Base-by-base conservation (phyloP, 2,329 filamentous ascomycete genomes). In the Rhexocercosporidium sp. region DNA sequence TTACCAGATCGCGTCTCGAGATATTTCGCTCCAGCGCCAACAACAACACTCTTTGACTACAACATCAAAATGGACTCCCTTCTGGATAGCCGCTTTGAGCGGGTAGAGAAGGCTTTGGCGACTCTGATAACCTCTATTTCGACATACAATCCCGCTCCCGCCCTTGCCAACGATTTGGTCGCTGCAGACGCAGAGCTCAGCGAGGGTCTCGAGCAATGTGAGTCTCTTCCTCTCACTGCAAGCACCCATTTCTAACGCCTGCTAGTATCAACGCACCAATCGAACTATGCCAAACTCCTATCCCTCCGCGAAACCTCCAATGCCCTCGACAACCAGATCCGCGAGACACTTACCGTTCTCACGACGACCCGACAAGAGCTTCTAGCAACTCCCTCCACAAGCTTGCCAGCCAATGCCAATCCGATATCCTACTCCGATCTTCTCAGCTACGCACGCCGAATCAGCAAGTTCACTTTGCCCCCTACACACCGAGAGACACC, bases 381-480 rank as follows among this genome's bases (percentile, higher is more conserved):
- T 47, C 85, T 90, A 49, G 83, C 85, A 29, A 89, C 88, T 0
- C 84, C 86, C 2, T 84, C 85, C 0, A 89, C 88, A 6, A 81
- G 80, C 25, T 86, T 87, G 70, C 83, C 86, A 5, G 77, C 83
- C 7, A 80, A 78, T 4, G 80, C 83, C 1, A 85, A 82, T 75
- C 79, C 83, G 11, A 85, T 96, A 59, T 85, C 85, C 3, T 92
- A 93, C 75, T 85, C 88, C 53, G 90, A 94, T 72, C 86, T 96
- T 0, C 88, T 96, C 25, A 85, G 83, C 69, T 96, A 93, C 77
- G 93, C 92, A 25, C 90, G 90, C 51, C 89, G 90, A 70, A 96
- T 96, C 75, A 91, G 90, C 77, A 91, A 90, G 77, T 93, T 90
- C 71, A 95, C 93, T 0, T 84, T 93, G 14, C 92, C 93, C 0